Conservation (phyloP, 2,329 filamentous ascomycete genomes). For the Aspergillus ustus region DNA sequence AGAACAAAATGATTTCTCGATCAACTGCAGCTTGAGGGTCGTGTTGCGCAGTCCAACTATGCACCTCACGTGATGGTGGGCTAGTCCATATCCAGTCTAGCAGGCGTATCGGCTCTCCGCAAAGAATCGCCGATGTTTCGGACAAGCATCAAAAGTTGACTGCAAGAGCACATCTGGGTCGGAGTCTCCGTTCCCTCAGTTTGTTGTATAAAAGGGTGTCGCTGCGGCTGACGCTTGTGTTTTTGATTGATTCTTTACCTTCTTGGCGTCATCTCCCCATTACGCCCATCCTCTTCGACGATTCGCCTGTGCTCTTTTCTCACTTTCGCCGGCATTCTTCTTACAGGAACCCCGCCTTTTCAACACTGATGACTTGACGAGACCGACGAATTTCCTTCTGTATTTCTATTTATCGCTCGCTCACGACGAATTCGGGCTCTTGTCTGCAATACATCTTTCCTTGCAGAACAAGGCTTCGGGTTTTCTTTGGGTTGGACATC, state of each 20-base stretch:
- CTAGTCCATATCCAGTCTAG: slow-evolving; percentile 26
- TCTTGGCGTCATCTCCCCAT: slow-evolving; percentile 4
- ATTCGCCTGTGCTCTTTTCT: slow-evolving; percentile 10
- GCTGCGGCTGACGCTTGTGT: slow-evolving; percentile 2
- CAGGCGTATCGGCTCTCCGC: neutral
- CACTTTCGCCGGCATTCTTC: slow-evolving; percentile 22
- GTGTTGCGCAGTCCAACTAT: slow-evolving; percentile 4
- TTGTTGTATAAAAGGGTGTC: slow-evolving; percentile 18
- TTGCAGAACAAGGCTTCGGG: slow-evolving; percentile 12
- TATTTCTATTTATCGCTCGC: slow-evolving; percentile 33
- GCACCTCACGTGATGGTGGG: slow-evolving; percentile 26
- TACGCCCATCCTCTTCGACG: slow-evolving; percentile 10
- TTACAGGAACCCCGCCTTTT: slow-evolving; percentile 24
- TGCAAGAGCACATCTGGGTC: slow-evolving; percentile 18
- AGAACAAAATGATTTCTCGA: neutral
- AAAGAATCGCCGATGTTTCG: slow-evolving; percentile 24
- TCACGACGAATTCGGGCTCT: slow-evolving; percentile 21
- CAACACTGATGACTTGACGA: slow-evolving; percentile 47
- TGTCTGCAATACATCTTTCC: slow-evolving; percentile 18
- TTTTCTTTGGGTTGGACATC: slow-evolving; percentile 16
- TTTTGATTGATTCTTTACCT: slow-evolving; percentile 3
- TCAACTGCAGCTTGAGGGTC: neutral
- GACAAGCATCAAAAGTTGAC: slow-evolving; percentile 27
- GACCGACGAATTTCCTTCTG: slow-evolving; percentile 45
- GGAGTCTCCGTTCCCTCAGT: slow-evolving; percentile 19